Conservation (phyloP, 2,329 filamentous ascomycete genomes). For the Ceratocystis cubensis region DNA sequence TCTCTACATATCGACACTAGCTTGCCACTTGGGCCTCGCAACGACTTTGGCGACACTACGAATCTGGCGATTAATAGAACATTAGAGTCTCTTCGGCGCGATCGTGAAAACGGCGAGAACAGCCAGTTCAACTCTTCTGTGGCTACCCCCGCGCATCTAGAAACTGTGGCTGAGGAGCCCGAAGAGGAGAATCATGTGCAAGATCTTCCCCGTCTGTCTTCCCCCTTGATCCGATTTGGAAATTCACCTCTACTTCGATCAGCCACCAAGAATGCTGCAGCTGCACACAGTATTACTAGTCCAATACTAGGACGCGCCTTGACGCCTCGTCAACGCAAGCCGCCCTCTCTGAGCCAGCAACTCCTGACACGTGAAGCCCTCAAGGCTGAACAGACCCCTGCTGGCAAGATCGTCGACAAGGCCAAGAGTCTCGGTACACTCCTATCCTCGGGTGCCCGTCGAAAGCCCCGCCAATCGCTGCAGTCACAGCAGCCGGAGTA, state of each 20-base stretch:
- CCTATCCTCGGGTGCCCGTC: slow-evolving; percentile 15
- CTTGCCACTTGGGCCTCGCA: slow-evolving; percentile 29
- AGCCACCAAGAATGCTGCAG: slow-evolving; percentile 15
- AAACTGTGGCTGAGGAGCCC: slow-evolving; percentile 9
- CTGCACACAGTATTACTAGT: slow-evolving; percentile 12
- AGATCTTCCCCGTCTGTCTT: slow-evolving; percentile 6
- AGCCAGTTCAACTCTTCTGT: not conserved
- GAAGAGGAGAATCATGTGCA: slow-evolving; percentile 6
- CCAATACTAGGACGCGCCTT: slow-evolving; percentile 22
- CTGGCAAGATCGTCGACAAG: not conserved
- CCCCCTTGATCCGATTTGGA: slow-evolving; percentile 13
- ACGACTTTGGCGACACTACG: slow-evolving; percentile 44
- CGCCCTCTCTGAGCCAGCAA: slow-evolving; percentile 28
- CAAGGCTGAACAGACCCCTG: slow-evolving; percentile 21
- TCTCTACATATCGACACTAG: slow-evolving; percentile 39
- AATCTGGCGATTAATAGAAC: slow-evolving; percentile 45
- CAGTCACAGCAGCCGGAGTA: not conserved
- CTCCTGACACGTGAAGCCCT: slow-evolving; percentile 28
- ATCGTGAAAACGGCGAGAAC: slow-evolving; percentile 11
- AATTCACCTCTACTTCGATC: slow-evolving; percentile 17
- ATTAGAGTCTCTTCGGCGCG: slow-evolving; percentile 32
- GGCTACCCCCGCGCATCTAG: not conserved
- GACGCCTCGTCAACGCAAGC: slow-evolving; percentile 30
- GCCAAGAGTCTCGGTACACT: not conserved
- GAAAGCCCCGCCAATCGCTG: slow-evolving; percentile 12